A percentile compares a stretch with the other conserved stretches of the same genome.
Conservation (phyloP, 1,284 basidiomycete species). For the Hymenochaete sp. region DNA sequence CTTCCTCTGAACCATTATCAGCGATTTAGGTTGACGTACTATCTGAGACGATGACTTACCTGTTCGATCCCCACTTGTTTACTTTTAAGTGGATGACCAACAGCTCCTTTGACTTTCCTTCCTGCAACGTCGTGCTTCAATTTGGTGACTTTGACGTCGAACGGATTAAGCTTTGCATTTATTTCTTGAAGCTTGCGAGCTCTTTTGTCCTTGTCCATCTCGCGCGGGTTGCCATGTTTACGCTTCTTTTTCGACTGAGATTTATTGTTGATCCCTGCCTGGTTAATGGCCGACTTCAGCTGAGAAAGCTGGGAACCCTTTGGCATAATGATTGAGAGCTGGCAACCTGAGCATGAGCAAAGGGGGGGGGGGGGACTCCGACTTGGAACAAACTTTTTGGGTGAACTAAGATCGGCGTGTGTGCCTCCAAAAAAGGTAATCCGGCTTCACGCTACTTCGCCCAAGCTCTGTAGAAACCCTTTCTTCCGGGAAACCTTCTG, state of each 20-base stretch:
- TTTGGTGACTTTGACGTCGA: constrained; percentile 86
- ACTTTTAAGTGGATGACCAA: constrained; percentile 77
- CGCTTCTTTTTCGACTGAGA: constrained; percentile 57
- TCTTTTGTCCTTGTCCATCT: constrained; percentile 73
- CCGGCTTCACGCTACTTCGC: too few species aligned
- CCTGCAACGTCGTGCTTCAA: constrained; percentile 91
- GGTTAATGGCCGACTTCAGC: constrained; percentile 74
- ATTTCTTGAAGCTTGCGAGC: constrained; percentile 80
- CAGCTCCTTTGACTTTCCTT: constrained; percentile 75
- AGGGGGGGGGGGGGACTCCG: not conserved
- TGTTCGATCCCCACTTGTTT: constrained; percentile 87
- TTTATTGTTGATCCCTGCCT: constrained; percentile 65
- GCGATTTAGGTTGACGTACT: constrained; percentile 3
- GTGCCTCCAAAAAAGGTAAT: too few species aligned
- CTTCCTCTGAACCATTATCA: constrained; percentile 50
- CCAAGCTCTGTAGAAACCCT: too few species aligned
- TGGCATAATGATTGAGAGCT: constrained; percentile 34
- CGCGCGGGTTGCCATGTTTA: constrained; percentile 48
- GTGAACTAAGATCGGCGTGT: not conserved
- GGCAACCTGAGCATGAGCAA: not conserved
- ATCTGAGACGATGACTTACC: constrained; percentile 37
- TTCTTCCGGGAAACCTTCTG: too few species aligned
- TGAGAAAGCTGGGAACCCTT: constrained; percentile 79
- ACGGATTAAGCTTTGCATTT: constrained; percentile 81
- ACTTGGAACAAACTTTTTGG: not conserved